Base-by-base conservation (phyloP, 805 yeast genomes). In the Candida sphagnicola region DNA sequence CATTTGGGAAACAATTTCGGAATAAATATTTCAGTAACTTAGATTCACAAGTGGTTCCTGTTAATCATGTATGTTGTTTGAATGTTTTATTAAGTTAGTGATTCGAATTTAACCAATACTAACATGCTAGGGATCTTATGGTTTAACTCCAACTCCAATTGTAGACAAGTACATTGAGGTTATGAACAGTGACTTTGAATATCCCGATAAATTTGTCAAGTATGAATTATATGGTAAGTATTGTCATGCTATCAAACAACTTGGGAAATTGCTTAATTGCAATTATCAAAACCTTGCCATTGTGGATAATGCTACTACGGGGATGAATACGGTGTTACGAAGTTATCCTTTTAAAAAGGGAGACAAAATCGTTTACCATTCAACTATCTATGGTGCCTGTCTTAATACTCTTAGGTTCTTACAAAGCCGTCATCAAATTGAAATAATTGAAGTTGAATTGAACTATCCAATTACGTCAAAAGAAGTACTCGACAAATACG, bases 261-360 rank as follows among this genome's bases (percentile, higher is more conserved):
- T 48, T 2, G 56, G 68, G 3, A 45, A 44, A 18, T 35, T 77
- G n/a, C 51, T 81, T 18, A 70, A 74, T 26, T 63, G 77, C 38
- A 75, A 73, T 36, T 59, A 61, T 37, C 61, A 62, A 32, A 67
- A 71, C 49, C 46, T 80, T 32, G 87, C 77, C 0, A 56, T 81
- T 26, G 75, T 75, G 2, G 54, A 67, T 8, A 82, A 81, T 51
- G 84, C 88, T 3, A 78, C 86, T 3, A 58, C 72, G 3, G 86
- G 78, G 3, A 70, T 76, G 34, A 80, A 80, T 52, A 61, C 77
- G 0, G 70, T 81, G 1, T 61, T 82, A 41, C 58, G 85, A 41
- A 72, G 80, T 29, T 65, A 62, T 23, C 78, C 78, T 6, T 75
- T 78, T 45, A 32, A 61, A 13, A 58, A 63, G 35, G 78, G 76